Evolutionary conservation across 2,329 filamentous ascomycete genomes (phyloP), one percentile per base, ranked within the genome.

Genomic region (Verticillium klebahnii): DNA sequence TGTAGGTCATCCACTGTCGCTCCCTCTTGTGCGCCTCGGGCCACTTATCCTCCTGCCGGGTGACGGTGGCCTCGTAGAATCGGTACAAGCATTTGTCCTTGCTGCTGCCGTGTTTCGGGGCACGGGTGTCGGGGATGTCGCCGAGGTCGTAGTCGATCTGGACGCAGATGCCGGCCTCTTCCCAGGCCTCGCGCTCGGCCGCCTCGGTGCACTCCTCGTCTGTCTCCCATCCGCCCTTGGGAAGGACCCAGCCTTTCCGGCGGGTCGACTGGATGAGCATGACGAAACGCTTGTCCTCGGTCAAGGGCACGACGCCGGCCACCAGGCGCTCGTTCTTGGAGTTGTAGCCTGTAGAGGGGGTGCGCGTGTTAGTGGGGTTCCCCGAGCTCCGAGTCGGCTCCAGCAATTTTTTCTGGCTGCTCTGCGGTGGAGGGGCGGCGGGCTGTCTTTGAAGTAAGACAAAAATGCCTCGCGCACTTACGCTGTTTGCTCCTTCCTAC

Each of bases 221-320:
- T 37, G 88, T 89, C 77, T 99, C 95, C 93, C 95, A 99, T 64
- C 95, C 95, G 72, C 95, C 95, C 76, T 99, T 99, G 64, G 95
- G 95, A 63, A 99, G 83, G 54, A 99, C 95, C 95, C 95, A 99
- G 70, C 91, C 92, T 75, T 92, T 92, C 70, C 93, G 89, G 67
- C 92, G 87, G 59, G 91, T 94, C 60, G 93, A 97, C 80, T 97
- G 93, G 70, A 98, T 97, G 69, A 99, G 83, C 69, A 99, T 84
- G 64, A 99, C 94, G 75, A 91, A 89, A 70, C 88, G 89, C 75
- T 92, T 94, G 79, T 97, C 93, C 70, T 84, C 77, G 61, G 92
- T 95, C 67, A 98, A 82, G 67, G 95, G 92, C 57, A 99, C 95
- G 62, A 98, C 89, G 69, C 95, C 95, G 64, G 95, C 94, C 69